Evolutionary conservation across 75 land plant genomes (phyloP).

Genomic region (Gnetum montanum): DNA sequence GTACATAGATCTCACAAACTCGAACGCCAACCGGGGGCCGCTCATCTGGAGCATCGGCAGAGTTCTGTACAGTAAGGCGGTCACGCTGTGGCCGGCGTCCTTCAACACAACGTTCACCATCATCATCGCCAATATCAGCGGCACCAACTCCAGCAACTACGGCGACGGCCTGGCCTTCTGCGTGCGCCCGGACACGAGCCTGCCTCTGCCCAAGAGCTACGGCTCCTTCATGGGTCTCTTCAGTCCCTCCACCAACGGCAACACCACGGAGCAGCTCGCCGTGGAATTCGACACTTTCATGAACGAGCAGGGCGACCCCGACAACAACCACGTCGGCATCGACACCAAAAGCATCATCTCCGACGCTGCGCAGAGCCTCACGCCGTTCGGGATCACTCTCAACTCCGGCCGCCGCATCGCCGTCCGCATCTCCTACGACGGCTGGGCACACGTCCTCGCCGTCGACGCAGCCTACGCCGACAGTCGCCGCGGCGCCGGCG

Average conservation of each 20-base stretch:
- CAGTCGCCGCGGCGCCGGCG: too few species aligned
- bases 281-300: constrained; percentile 38
- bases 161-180: constrained; percentile 5
- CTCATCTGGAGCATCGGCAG: not conserved
- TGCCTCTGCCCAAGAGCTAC: not conserved
- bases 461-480: constrained; percentile 13
- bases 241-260: not conserved
- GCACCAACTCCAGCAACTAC: not conserved
- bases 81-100: constrained; percentile 24
- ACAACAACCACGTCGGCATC: constrained; percentile 36
- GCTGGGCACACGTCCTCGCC: constrained; percentile 6
- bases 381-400: constrained; percentile 8
- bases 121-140: constrained; percentile 22
- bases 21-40: not conserved
- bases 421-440: constrained; percentile 22
- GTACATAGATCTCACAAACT: not conserved
- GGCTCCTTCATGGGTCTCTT: not conserved
- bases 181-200: not conserved
- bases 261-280: constrained; percentile 2
- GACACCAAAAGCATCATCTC: constrained; percentile 22
- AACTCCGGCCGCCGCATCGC: constrained; percentile 15
- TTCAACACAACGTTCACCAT: constrained; percentile 50
- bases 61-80: not conserved
- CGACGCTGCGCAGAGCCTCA: not conserved
- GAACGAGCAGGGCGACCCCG: constrained; percentile 22